These are phyloP conservation scores for Halophytophthora polymorphica DNA, from an alignment of 352 stramenopile genomes.

Conservation along the genomic window DNA sequence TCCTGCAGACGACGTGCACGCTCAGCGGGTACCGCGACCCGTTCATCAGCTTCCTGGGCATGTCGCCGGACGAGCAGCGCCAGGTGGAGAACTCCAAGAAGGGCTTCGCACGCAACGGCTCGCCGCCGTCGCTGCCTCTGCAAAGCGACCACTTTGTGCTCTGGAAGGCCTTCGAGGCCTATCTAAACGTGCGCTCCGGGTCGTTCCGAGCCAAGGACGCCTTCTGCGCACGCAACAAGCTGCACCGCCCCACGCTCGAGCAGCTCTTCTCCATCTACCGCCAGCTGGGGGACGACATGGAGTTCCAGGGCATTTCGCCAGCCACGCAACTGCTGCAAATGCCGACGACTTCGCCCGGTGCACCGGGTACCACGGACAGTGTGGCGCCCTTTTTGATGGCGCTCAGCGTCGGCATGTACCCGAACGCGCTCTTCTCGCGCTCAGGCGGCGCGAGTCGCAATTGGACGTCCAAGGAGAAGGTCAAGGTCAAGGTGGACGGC, in stretches of 20 bases:
- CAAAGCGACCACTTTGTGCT: constrained; percentile 76
- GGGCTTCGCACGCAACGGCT: constrained; percentile 42
- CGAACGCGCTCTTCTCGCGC: constrained; percentile 60
- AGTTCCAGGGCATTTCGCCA: constrained; percentile 41
- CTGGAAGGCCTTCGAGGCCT: constrained; percentile 63
- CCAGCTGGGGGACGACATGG: constrained; percentile 61
- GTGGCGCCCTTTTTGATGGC: constrained; percentile 62
- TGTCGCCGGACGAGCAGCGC: constrained; percentile 52
- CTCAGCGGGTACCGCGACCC: constrained; percentile 75
- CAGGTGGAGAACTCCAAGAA: constrained; percentile 59
- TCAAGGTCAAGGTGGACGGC: constrained; percentile 70
- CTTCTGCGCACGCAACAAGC: constrained; percentile 64
- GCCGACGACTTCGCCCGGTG: constrained; percentile 6
- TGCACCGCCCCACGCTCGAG: constrained; percentile 60
- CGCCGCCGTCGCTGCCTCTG: constrained; percentile 28
- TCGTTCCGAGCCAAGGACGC: constrained; percentile 31
- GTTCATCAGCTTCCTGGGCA: constrained; percentile 70
- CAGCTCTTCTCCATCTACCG: constrained; percentile 69
- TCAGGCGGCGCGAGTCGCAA: constrained; percentile 40
- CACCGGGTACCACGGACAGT: constrained; percentile 20
- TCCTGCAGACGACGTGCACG: constrained; percentile 64
- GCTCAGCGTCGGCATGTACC: constrained; percentile 68
- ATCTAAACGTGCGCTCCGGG: constrained; percentile 36
- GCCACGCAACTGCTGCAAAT: constrained; percentile 37
- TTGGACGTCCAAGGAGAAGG: constrained; percentile 80